Evolutionary conservation across 768 basidiomycete species (phyloP), one percentile per base, ranked within the genome.

Genomic region (Crucibulum laeve): DNA sequence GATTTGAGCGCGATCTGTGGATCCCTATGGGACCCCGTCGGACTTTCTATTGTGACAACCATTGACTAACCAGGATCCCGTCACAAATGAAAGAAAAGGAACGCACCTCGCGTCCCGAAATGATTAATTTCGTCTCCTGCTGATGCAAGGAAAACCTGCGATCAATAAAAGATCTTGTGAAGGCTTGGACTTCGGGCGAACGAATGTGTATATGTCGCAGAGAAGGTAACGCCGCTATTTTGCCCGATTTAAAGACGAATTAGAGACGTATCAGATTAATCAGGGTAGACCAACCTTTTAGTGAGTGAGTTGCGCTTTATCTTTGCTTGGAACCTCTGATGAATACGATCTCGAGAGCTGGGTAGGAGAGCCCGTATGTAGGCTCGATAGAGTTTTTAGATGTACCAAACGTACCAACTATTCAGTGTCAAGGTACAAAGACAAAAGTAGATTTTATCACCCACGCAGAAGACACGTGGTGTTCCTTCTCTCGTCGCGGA

Each of bases 1-100:
- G 35, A 37, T 37, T 37, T 37, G 35, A 46, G 42, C 38, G 24
- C 38, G 48, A 49, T 47, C 39, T 54, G 68, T 62, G 64, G 64
- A 67, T 69, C 69, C 58, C 55, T 68, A 62, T 61, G 59, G 59
- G 68, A 68, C 60, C 60, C 56, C 40, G 59, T 59, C 67, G 66
- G 65, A 66, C 66, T 68, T 68, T 67, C 61, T 61, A 67, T 55
- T 59, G 18, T 37, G 35, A 37, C 18, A 37, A 19, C 35, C 4
- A 10, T 37, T 37, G 35, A 37, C 35, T 49, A 37, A 37, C 14
- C 18, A 37, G 10, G 35, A 30, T 30, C 28, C 19, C 14, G 18
- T 37, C 28, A 37, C 35, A 14, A 37, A 13, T 18, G 35, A 30
- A 18, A 14, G 19, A 37, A 37, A 3, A 18, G 35, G 19, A 10